Evolutionary conservation across 768 basidiomycete genomes (phyloP).

Genomic region (Collybiopsis confluens): DNA sequence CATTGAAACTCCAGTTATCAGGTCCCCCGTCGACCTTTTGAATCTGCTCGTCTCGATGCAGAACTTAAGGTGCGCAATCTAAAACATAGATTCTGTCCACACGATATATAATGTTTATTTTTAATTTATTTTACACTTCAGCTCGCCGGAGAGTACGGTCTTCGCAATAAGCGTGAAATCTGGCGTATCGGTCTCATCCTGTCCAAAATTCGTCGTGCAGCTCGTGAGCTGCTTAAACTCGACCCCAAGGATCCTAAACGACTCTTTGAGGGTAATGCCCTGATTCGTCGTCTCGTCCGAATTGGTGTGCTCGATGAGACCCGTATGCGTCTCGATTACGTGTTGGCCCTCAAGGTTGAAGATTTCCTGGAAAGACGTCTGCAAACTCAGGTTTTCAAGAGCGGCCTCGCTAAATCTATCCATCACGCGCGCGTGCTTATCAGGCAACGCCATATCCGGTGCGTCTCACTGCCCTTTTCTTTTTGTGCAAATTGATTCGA

Average conservation of each 20-base stretch:
- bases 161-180: constrained; percentile 99
- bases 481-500: constrained; percentile 4
- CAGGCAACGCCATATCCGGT: constrained; percentile 98
- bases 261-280: constrained; percentile 98
- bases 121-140: constrained; percentile 25
- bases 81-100: no score
- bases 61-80: constrained; percentile 82
- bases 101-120: not conserved
- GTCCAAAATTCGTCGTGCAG: constrained; percentile 99
- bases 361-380: constrained; percentile 99
- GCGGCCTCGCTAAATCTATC: constrained; percentile 94
- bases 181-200: constrained; percentile 98
- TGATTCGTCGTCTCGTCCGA: constrained; percentile 93
- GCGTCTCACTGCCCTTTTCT: constrained; percentile 20
- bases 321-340: constrained; percentile 99
- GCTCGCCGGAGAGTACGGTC: constrained; percentile 99
- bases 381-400: constrained; percentile 99
- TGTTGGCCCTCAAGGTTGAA: constrained; percentile 97
- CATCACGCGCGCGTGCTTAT: constrained; percentile 99
- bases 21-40: constrained; percentile 96
- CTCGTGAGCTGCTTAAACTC: constrained; percentile 99
- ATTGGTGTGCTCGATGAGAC: constrained; percentile 99
- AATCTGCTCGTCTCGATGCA: constrained; percentile 96
- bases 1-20: constrained; percentile 78
- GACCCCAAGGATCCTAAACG: constrained; percentile 99